Evolutionary conservation across 495 filamentous ascomycete genomes (phyloP).

Genomic region (Penicillium samsonianum): DNA sequence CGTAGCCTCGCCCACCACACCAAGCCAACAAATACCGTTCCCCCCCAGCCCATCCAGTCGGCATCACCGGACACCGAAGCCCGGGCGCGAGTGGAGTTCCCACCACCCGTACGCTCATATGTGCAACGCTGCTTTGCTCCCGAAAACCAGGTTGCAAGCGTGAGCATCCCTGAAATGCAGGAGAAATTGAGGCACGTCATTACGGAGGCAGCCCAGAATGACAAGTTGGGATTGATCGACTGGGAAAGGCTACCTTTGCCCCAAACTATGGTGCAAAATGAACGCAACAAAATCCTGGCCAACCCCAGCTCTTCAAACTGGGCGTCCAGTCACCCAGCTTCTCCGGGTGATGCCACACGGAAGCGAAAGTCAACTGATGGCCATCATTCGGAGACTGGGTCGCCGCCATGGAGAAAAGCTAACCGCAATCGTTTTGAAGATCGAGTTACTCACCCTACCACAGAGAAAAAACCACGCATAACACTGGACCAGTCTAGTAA

Average conservation of each 20-base stretch:
- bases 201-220: slow-evolving; percentile 68
- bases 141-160: slow-evolving; percentile 64
- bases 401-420: slow-evolving; percentile 74
- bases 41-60: slow-evolving; percentile 16
- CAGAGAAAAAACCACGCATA: slow-evolving; percentile 62
- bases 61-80: slow-evolving; percentile 24
- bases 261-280: slow-evolving; percentile 78
- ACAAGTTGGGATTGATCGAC: slow-evolving; percentile 68
- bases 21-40: slow-evolving; percentile 25
- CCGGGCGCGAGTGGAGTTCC: slow-evolving; percentile 64
- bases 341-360: slow-evolving; percentile 45
- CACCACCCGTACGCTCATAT: slow-evolving; percentile 73
- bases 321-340: slow-evolving; percentile 34
- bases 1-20: slow-evolving; percentile 43
- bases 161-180: slow-evolving; percentile 72
- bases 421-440: slow-evolving; percentile 71
- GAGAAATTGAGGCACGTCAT: slow-evolving; percentile 83
- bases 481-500: slow-evolving; percentile 67
- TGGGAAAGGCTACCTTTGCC: slow-evolving; percentile 86
- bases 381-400: slow-evolving; percentile 44
- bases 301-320: slow-evolving; percentile 42
- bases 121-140: slow-evolving; percentile 81
- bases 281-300: slow-evolving; percentile 55
- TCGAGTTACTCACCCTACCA: slow-evolving; percentile 64
- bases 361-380: slow-evolving; percentile 82